A percentile compares a stretch with the other conserved stretches of the same genome.
Conservation (phyloP, 78 protist species). For the Dictyostelium discoideum region DNA sequence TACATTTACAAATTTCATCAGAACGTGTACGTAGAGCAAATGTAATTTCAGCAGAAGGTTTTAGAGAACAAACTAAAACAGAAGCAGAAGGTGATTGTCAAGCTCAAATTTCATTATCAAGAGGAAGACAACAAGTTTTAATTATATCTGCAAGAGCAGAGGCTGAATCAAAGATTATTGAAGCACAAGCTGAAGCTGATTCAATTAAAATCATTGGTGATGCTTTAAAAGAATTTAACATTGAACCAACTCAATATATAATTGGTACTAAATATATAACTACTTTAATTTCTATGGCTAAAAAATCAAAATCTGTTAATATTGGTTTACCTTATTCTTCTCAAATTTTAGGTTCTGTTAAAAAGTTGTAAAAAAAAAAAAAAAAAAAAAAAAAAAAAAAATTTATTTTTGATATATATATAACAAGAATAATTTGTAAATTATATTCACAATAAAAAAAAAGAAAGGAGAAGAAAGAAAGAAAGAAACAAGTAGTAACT, state of each 20-base stretch:
- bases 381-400: background rate
- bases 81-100: slow-evolving; percentile 37
- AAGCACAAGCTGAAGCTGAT: slow-evolving; percentile 14
- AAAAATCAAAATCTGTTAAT: background rate
- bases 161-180: slow-evolving; percentile 22
- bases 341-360: slow-evolving; percentile 1
- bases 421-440: background rate
- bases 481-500: too few species aligned
- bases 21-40: slow-evolving; percentile 17
- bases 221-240: slow-evolving; percentile 2
- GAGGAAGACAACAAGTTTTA: background rate
- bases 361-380: background rate
- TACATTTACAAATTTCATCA: slow-evolving; percentile 18
- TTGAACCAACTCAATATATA: slow-evolving; percentile 18
- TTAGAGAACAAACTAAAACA: slow-evolving; percentile 23
- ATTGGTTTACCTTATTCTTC: background rate
- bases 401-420: background rate
- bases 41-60: slow-evolving; percentile 19
- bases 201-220: slow-evolving; percentile 24
- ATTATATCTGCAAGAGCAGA: background rate
- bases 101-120: slow-evolving; percentile 16
- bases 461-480: background rate
- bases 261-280: slow-evolving; percentile 6
- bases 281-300: background rate
- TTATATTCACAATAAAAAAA: background rate